Evolutionary conservation across 495 filamentous ascomycete genomes (phyloP), one percentile per base, ranked within the genome.

Genomic region (Penicillium antarcticum): DNA sequence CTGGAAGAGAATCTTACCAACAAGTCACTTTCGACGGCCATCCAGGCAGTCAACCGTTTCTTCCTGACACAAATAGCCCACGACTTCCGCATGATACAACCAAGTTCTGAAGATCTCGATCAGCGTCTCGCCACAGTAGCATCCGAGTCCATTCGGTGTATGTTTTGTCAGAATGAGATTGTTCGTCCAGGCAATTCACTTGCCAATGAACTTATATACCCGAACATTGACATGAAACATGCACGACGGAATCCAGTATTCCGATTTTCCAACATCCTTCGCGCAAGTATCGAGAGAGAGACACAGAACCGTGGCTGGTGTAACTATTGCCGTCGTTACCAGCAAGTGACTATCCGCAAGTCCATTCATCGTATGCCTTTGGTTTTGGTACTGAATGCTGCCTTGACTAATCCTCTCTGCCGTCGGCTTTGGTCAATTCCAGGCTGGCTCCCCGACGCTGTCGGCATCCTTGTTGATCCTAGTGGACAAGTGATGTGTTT

Each of bases 391-490:
- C 77, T 98, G 18, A 95, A 96, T 63, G 81, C 92, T 4, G 87
- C 84, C 5, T 77, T 91, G 17, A 83, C 77, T 14, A 87, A 73
- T 17, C 74, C 80, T 0, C 86, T 94, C 48, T 85, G 86, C 21
- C 83, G 85, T 52, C 82, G 87, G 38, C 70, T 94, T 17, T 98
- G 94, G 95, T 76, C 86, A 6, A 88, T 83, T 19, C 91, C 88
- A 5, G 88, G 86, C 10, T 97, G 92, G 88, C 74, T 98, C 13
- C 94, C 94, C 1, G 87, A 91, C 56, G 89, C 96, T 59, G 88
- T 98, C 57, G 94, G 95, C 4, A 78, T 97, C 56, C 82, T 91
- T 8, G 80, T 95, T 21, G 87, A 92, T 24, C 6, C 26, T 21
- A 79, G 80, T 23, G 87, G 86, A 8, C 86, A 94, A 58, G 84